These are phyloP conservation scores for Colletotrichum brevisporum DNA, from an alignment of 2,329 filamentous ascomycete species.

Conservation along the genomic window DNA sequence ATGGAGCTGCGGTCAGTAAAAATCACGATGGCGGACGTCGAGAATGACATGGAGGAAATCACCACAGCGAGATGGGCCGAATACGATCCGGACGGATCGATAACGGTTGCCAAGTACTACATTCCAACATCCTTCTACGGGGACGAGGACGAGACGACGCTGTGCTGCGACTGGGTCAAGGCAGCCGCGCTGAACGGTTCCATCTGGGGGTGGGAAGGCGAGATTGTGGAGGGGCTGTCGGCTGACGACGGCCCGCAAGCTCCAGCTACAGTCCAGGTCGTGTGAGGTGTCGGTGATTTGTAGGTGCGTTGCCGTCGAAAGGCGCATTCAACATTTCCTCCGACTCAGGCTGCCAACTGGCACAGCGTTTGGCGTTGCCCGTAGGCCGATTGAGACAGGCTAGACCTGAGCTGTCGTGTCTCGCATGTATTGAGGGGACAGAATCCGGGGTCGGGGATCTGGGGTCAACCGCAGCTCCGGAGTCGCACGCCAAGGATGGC, in stretches of 20 bases:
- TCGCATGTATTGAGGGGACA: constrained; percentile 1
- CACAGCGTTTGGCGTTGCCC: not conserved
- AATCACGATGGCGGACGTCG: constrained; percentile 33
- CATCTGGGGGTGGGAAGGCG: constrained; percentile 53
- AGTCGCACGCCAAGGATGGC: not conserved
- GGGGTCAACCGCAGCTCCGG: not conserved
- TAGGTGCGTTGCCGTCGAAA: no score
- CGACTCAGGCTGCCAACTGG: no score
- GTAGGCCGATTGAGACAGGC: not conserved
- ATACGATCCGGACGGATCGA: constrained; percentile 52
- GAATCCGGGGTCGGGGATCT: not conserved
- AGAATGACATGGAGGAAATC: constrained; percentile 42
- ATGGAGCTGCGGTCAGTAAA: constrained; percentile 47
- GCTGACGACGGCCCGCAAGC: not conserved
- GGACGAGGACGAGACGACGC: constrained; percentile 52
- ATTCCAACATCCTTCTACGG: constrained; percentile 57
- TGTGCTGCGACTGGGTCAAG: constrained; percentile 59
- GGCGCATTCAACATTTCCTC: no score
- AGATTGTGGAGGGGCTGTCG: constrained; percentile 5
- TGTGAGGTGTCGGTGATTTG: no score
- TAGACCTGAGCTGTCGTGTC: not conserved
- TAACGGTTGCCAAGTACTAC: constrained; percentile 56
- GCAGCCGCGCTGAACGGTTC: constrained; percentile 56
- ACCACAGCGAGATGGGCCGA: constrained; percentile 50
- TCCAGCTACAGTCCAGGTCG: no score